A percentile compares a stretch with the other conserved stretches of the same genome.
Conservation (phyloP, 345 rosid species). For the Gossypium sturtianum region DNA sequence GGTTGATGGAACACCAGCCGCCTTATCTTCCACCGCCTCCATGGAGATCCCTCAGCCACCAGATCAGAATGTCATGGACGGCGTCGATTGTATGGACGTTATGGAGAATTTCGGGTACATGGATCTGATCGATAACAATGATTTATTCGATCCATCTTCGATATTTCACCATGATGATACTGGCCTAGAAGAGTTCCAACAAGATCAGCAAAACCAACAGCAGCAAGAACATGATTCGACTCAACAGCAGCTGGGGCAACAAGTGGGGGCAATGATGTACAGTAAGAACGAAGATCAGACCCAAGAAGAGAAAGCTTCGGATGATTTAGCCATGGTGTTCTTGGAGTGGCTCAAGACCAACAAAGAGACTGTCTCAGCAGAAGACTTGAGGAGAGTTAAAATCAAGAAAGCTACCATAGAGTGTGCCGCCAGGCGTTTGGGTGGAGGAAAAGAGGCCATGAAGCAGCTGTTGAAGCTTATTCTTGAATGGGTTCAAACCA, state of each 20-base stretch:
- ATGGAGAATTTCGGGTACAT: constrained; percentile 80
- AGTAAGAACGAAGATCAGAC: constrained; percentile 5
- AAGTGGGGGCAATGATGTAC: constrained; percentile 1
- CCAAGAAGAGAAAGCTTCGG: constrained; percentile 29
- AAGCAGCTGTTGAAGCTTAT: constrained; percentile 84
- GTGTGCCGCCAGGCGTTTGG: constrained; percentile 73
- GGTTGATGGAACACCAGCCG: constrained; percentile 24
- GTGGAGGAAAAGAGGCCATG: constrained; percentile 94
- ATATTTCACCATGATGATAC: constrained; percentile 47
- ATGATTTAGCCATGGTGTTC: constrained; percentile 79
- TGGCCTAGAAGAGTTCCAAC: constrained; percentile 28
- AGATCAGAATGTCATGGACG: constrained; percentile 29
- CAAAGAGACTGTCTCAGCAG: constrained; percentile 81
- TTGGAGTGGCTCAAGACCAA: constrained; percentile 87
- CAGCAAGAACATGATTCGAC: neutral
- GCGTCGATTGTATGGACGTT: constrained; percentile 57
- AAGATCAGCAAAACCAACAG: constrained; percentile 2
- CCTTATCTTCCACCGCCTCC: constrained; percentile 70
- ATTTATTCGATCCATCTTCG: constrained; percentile 65
- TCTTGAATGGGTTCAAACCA: constrained; percentile 95
- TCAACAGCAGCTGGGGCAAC: neutral
- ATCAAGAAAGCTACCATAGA: constrained; percentile 93
- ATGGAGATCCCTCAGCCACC: constrained; percentile 47
- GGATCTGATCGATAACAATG: constrained; percentile 71
- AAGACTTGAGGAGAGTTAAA: constrained; percentile 80